A percentile compares a stretch with the other conserved stretches of the same genome.
Conservation (phyloP, 75 land plant species). For the Cryptomeria japonica region DNA sequence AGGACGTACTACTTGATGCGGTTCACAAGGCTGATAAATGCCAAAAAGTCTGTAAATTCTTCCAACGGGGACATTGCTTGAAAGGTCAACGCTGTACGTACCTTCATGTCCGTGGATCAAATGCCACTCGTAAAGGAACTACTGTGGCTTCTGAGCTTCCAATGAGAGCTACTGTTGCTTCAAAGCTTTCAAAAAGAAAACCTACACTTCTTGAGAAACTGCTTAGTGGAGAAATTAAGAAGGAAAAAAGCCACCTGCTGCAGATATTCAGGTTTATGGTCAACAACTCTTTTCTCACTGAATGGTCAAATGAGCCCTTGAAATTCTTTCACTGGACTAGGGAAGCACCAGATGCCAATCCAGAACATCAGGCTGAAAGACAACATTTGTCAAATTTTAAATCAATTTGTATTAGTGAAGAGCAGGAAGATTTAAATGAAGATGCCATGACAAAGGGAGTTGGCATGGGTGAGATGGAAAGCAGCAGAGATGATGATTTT, state of each 20-base stretch:
- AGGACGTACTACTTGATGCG: constrained; percentile 10
- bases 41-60: constrained; percentile 31
- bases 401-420: background rate
- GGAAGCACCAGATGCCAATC: background rate
- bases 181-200: constrained; percentile 16
- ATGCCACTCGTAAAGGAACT: constrained; percentile 9
- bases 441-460: background rate
- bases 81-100: constrained; percentile 24
- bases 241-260: constrained; percentile 71
- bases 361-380: constrained; percentile 5
- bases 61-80: constrained; percentile 20
- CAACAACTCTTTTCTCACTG: constrained; percentile 73
- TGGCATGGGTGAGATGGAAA: background rate
- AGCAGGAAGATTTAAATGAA: background rate
- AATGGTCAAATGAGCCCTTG: constrained; percentile 52
- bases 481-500: background rate
- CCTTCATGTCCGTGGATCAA: constrained; percentile 22
- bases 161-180: background rate
- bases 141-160: background rate
- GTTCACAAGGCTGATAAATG: background rate
- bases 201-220: constrained; percentile 84
- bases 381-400: background rate
- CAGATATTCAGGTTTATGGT: constrained; percentile 89
- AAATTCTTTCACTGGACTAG: constrained; percentile 30
- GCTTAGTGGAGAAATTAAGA: constrained; percentile 54